Base-by-base conservation (phyloP, 306 rosid genomes). In the Corylus heterophylla region DNA sequence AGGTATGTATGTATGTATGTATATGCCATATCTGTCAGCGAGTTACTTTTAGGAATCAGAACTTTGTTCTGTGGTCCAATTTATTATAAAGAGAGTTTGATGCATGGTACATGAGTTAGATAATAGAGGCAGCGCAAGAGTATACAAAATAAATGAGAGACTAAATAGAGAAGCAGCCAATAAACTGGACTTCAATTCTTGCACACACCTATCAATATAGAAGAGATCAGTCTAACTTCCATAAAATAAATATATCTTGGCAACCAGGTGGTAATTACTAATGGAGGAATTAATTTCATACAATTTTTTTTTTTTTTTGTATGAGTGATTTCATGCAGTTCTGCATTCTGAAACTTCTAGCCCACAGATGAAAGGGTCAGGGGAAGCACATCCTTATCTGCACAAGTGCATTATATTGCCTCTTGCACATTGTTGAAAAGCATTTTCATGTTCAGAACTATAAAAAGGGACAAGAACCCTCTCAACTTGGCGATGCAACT, bases 261-360 rank as follows among this genome's bases (percentile, higher is more conserved):
- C 67, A 59, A 59, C 1, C 29, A 59, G 8, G 39, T 59, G 14
- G 16, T 27, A 10, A 27, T 59, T 10, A 59, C 10, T 5, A 25
- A 5, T 59, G 17, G 35, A 3, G 67, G 39, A 59, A 59, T 29
- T 59, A 14, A 25, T 59, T 29, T 59, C 39, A 25, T 59, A 8
- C 31, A 59, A 8, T 59, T 25, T 5, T 42, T 42, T 42, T 42
- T 6, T 42, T 42, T 6, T 6, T 42, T 42, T 42, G 4, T 42
- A 1, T 0, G 9, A 5, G 8, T 42, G 45, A 42, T 42, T 42
- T 59, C 22, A 59, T 20, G 12, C 6, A 59, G 29, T 59, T 59
- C 68, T 62, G 44, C 68, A 62, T 62, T 12, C 31, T 25, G 68
- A 62, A 62, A 18, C 29, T 62, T 62, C 68, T 62, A 62, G n/a